Conservation (phyloP, 805 yeast species). For the Zygosaccharomyces siamensis region DNA sequence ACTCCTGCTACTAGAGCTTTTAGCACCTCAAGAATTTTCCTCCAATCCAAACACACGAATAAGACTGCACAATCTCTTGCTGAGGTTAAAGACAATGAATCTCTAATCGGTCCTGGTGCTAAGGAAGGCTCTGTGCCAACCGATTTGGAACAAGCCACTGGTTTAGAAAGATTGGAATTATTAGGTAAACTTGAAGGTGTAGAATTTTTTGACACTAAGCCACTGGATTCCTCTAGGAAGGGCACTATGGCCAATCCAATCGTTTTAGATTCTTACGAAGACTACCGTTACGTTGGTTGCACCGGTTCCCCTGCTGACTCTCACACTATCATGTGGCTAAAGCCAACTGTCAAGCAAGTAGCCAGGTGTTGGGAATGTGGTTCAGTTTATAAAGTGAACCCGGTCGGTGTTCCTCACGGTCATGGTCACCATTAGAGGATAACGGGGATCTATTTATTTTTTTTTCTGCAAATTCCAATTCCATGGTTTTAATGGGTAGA, state of each 20-base stretch:
- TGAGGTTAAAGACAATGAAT: conserved; percentile 73
- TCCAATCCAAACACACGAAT: conserved; percentile 39
- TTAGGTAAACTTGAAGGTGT: conserved; percentile 94
- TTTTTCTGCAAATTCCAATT: not conserved
- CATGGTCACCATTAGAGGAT: conserved; percentile 35
- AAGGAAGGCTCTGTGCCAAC: conserved; percentile 80
- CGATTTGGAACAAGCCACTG: conserved; percentile 94
- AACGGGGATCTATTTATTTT: conserved; percentile 10
- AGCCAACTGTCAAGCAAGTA: conserved; percentile 73
- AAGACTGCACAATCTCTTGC: conserved; percentile 64
- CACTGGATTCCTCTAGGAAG: conserved; percentile 78
- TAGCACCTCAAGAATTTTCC: conserved; percentile 30
- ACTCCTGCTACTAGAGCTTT: conserved; percentile 33
- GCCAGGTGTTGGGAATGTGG: conserved; percentile 99
- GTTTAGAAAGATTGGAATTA: conserved; percentile 93
- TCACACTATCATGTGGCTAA: conserved; percentile 88
- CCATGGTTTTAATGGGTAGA: conserved; percentile 7
- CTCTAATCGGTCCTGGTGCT: conserved; percentile 91
- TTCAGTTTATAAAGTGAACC: conserved; percentile 83
- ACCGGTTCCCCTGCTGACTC: conserved; percentile 93
- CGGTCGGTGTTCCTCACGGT: conserved; percentile 73
- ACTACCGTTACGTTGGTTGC: conserved; percentile 94
- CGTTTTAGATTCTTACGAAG: conserved; percentile 83
- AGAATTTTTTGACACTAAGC: conserved; percentile 85
- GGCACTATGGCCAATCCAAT: conserved; percentile 92